phyloP scores from a whole-genome alignment of 2,329 filamentous ascomycete species.

The Ceratocystis cubensis region DNA sequence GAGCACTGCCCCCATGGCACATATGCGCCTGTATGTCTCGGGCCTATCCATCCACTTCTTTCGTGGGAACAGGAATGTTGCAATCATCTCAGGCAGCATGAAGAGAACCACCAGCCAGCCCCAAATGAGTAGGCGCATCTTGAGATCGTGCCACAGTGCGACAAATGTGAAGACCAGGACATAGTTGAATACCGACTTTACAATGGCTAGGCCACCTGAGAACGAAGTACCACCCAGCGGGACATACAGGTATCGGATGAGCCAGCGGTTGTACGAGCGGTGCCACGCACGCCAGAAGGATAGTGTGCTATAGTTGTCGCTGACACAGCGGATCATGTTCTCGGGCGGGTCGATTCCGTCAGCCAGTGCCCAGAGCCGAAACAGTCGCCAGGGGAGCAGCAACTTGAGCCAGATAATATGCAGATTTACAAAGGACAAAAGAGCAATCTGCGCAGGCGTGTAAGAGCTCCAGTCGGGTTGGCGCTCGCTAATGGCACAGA shows the following conservation, averaged over 20 bases:
- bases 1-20: conserved; percentile 63
- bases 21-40: conserved; percentile 65
- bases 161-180: conserved; percentile 89
- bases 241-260: conserved; percentile 85
- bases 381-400: conserved; percentile 93
- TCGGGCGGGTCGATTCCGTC: conserved; percentile 92
- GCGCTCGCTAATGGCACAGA: conserved; percentile 78
- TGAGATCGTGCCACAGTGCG: conserved; percentile 94
- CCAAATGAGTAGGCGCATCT: conserved; percentile 82
- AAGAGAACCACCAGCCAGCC: conserved; percentile 94
- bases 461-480: conserved; percentile 70
- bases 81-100: conserved; percentile 76
- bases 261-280: conserved; percentile 86
- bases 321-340: conserved; percentile 96
- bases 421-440: conserved; percentile 91
- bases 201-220: conserved; percentile 34
- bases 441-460: conserved; percentile 71
- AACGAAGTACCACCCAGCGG: conserved; percentile 65
- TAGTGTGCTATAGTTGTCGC: conserved; percentile 80
- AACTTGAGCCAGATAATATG: conserved; percentile 97
- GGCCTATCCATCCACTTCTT: conserved; percentile 57
- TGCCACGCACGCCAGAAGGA: conserved; percentile 97
- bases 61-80: conserved; percentile 57
- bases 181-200: conserved; percentile 59
- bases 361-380: conserved; percentile 85